Conservation (phyloP, 1,284 basidiomycete genomes). For the Trichosporon faecale region DNA sequence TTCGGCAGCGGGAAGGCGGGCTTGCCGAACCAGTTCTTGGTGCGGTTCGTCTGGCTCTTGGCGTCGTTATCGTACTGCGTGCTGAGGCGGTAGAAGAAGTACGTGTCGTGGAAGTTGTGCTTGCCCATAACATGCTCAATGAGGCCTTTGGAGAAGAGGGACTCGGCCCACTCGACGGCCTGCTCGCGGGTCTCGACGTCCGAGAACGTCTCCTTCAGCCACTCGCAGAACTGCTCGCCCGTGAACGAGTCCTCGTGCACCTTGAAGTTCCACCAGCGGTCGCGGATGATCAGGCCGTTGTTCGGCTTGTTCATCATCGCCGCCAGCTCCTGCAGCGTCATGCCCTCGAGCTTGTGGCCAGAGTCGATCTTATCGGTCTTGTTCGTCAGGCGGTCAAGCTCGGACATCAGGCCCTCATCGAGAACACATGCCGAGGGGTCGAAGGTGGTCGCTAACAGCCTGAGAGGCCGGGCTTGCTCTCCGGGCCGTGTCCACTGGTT, state of each 20-base stretch:
- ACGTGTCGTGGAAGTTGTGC: conserved; percentile 74
- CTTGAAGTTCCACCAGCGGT: conserved; percentile 46
- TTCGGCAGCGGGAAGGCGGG: conserved; percentile 22
- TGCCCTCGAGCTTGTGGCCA: conserved; percentile 40
- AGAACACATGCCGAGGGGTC: conserved; percentile 72
- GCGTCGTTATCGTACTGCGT: conserved; percentile 60
- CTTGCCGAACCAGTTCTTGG: conserved; percentile 40
- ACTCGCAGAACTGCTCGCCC: conserved; percentile 78
- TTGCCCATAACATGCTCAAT: conserved; percentile 72
- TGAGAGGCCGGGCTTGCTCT: conserved; percentile 58
- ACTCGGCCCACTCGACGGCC: conserved; percentile 72
- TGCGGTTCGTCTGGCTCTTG: conserved; percentile 28
- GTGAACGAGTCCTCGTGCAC: conserved; percentile 66
- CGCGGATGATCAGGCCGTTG: conserved; percentile 47
- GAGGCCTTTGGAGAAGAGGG: conserved; percentile 70
- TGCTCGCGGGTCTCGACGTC: conserved; percentile 76
- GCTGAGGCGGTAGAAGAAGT: conserved; percentile 79
- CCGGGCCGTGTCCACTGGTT: conserved; percentile 70
- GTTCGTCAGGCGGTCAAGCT: conserved; percentile 65
- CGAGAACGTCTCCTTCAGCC: conserved; percentile 79
- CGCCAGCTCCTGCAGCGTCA: conserved; percentile 41
- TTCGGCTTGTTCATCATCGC: conserved; percentile 48
- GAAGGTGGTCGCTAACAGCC: conserved; percentile 74
- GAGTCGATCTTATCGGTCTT: conserved; percentile 37
- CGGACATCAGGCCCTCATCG: conserved; percentile 71